Evolutionary conservation across 2,329 filamentous ascomycete genomes (phyloP), one percentile per base, ranked within the genome.

Genomic region (Alternaria tenuissima): DNA sequence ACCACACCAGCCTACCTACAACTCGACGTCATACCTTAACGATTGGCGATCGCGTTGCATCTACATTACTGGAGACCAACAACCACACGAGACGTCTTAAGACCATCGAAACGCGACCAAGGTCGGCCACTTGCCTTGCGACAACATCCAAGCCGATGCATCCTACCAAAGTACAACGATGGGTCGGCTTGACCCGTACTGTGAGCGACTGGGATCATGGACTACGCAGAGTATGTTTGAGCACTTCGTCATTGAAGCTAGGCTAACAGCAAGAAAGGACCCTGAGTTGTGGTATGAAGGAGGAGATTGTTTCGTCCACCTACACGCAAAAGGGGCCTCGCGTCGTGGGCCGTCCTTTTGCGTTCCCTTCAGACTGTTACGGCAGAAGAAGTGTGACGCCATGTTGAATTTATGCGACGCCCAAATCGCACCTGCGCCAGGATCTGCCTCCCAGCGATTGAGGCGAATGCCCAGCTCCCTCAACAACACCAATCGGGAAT

Each of bases 301-400:
- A 63, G 91, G 89, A 14, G 87, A 93, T 71, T 93, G 91, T 68
- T 82, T 88, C 16, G 83, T 94, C 1, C 84, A 93, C 75, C 81
- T 94, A 0, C 89, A 91, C 69, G 85, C 80, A n/a, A 83, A 84
- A 63, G 89, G 88, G 39, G 86, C 87, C 56, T 91, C 89, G 3
- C 84, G 83, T 58, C 81, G 87, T 66, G 88, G 88, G 0, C 88
- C 91, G 1, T 87, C 91, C 1, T 90, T 94, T 73, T 87, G 84
- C 62, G 77, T 94, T 1, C 86, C 88, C 0, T 85, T 90, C 51
- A 80, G 82, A 5, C 79, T 81, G 3, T 79, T 93, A 5, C 77
- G 90, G 20, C 77, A 83, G 6, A 83, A 85, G 16, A 82, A 85
- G 44, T 92, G 89, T 72, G 82, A 82, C 28, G 85, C 86, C 2